phyloP scores from a whole-genome alignment of 1,284 basidiomycete genomes.

The Crucibulum parvulum region DNA sequence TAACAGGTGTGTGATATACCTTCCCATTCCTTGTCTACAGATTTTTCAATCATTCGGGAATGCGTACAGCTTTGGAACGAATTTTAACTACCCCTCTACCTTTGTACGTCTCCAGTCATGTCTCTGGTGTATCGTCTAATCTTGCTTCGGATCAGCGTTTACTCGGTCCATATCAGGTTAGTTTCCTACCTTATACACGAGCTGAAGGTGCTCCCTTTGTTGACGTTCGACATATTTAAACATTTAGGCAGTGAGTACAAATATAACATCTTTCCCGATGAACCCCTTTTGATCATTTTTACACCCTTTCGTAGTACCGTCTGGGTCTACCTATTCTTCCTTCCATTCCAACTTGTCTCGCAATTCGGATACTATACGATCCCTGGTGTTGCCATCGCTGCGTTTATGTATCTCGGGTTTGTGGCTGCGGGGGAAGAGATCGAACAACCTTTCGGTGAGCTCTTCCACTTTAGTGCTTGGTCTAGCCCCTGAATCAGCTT shows the following conservation, averaged over 20 bases:
- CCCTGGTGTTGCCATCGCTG: constrained; percentile 62
- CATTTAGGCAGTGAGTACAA: constrained; percentile 37
- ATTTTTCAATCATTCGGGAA: neutral
- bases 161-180: constrained; percentile 65
- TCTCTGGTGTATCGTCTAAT: neutral
- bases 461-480: neutral
- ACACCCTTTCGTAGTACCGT: constrained; percentile 51
- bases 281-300: neutral
- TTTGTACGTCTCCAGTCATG: constrained; percentile 51
- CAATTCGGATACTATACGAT: constrained; percentile 67
- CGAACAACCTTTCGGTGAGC: constrained; percentile 70
- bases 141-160: constrained; percentile 46
- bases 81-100: constrained; percentile 70
- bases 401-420: constrained; percentile 74
- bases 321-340: constrained; percentile 73
- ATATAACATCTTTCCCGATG: neutral
- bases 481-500: neutral
- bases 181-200: neutral
- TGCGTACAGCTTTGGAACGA: constrained; percentile 52
- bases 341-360: constrained; percentile 69
- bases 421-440: constrained; percentile 72
- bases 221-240: neutral
- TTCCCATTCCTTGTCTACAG: neutral
- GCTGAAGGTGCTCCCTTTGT: neutral
- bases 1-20: constrained; percentile 47